Evolutionary conservation across 78 protist species (phyloP).

Genomic region (Polysphondylium violaceum): DNA sequence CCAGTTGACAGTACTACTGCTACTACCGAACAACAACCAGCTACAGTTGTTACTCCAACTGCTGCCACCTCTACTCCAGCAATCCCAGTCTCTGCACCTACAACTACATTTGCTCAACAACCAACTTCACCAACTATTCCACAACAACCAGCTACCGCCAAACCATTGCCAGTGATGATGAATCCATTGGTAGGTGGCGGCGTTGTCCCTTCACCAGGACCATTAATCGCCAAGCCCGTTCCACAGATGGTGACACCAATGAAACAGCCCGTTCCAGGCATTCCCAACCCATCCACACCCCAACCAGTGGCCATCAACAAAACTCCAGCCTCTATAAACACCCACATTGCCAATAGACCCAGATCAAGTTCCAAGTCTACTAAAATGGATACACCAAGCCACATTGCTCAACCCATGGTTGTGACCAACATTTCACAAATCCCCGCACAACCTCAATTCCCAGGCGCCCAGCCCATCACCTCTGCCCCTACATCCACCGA

Average conservation of each 20-base stretch:
- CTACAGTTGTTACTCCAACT: not conserved
- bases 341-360: not conserved
- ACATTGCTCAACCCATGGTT: not conserved
- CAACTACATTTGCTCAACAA: too few species aligned
- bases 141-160: too few species aligned
- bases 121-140: too few species aligned
- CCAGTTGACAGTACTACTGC: not conserved
- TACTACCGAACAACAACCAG: not conserved
- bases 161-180: too few species aligned
- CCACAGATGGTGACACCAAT: too few species aligned
- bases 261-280: too few species aligned
- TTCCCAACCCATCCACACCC: not conserved
- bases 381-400: not conserved
- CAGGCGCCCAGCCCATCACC: conserved; percentile 31
- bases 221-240: too few species aligned
- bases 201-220: too few species aligned
- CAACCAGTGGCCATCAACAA: not conserved
- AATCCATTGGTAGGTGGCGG: too few species aligned
- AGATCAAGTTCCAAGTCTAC: not conserved
- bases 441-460: too few species aligned
- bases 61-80: too few species aligned
- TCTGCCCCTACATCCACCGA: conserved; percentile 34
- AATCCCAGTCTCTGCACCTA: too few species aligned
- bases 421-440: not conserved
- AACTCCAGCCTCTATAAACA: not conserved